Evolutionary conservation across 2,329 filamentous ascomycete genomes (phyloP), one percentile per base, ranked within the genome.

Genomic region (Stemphylium beticola): DNA sequence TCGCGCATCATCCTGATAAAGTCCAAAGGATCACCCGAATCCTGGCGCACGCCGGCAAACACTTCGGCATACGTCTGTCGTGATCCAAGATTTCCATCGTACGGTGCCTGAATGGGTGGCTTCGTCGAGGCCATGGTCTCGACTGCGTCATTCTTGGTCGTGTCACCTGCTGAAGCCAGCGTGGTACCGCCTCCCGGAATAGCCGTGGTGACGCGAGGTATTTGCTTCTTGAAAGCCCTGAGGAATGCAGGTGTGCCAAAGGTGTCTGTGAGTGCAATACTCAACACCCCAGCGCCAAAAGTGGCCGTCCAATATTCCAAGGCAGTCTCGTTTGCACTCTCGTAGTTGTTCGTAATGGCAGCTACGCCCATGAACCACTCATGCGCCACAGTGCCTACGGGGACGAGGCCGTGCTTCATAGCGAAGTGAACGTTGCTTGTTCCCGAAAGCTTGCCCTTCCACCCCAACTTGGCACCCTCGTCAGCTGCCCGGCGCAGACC

Each of bases 281-380:
- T 87, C 29, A 97, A 83, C 31, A 93, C 85, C 2, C 86, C 91
- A 69, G 89, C 87, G 4, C 95, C 95, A 72, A 97, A 99, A 57
- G 91, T 96, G 47, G 88, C 87, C 31, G 96, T 85, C 95, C 95
- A 99, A 73, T 96, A 92, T 53, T 86, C 83, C 64, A 99, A 79
- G 0, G 92, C 93, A 60, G 88, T 83, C 74, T 96, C 92, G 33
- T 93, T 96, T 3, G 95, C 93, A 58, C 84, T 82, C 64, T 86
- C 84, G 72, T 99, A 99, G 76, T 97, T 85, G 59, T 91, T 84
- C 4, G 89, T 91, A 65, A 97, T 92, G 34, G 95, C 93, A 0
- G 95, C 95, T 59, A 96, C 93, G 37, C 92, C 93, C 95, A 99
- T 99, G 80, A 97, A 98, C 95, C 95, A 99, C 78, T 99, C 95